Evolutionary conservation across 169 alveolate species (phyloP), one percentile per base, ranked within the genome.

Genomic region (Plasmodium inui): DNA sequence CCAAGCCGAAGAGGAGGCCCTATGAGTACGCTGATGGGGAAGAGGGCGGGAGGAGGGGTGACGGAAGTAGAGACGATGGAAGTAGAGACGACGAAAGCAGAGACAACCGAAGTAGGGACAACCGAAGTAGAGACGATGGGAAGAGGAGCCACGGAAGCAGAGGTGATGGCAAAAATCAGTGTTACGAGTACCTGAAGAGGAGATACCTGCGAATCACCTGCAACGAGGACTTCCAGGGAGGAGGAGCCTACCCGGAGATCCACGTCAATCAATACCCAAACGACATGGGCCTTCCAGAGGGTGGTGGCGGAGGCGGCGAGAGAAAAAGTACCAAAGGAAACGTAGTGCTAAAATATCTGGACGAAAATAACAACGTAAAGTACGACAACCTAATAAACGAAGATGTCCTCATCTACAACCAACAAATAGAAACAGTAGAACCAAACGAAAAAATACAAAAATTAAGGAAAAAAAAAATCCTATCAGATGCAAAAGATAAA

Each of bases 211-310:
- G 95, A 10, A 97, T 97, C 17, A 39, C 97, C 53, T 83, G 95
- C 78, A 94, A 94, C 78, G 97, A 93, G 7, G 98, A 96, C 94
- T 96, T 95, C 50, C 96, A 96, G 19, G 98, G 94, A 28, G 98
- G 98, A 9, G 98, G 98, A 7, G 97, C 98, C 22, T 96, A 90
- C 76, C 98, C 98, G 0, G 98, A 96, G 79, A 96, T 96, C 37
- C 97, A 78, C 83, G 92, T 96, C 61, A 95, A 96, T 34, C 98
- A 96, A 92, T 96, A 86, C 80, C 98, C 98, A 6, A 96, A 95
- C 73, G 96, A 95, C 80, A 88, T 96, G 92, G 98, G 98, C 67
- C 39, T 78, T 14, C 61, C 61, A 50, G 61, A 50, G 14, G 61
- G 22, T 50, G 61, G n/a, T n/a, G n/a, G n/a, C 26, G 44, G 9